Evolutionary conservation across 2,329 filamentous ascomycete genomes (phyloP).

Genomic region (Xylariaceae sp.): DNA sequence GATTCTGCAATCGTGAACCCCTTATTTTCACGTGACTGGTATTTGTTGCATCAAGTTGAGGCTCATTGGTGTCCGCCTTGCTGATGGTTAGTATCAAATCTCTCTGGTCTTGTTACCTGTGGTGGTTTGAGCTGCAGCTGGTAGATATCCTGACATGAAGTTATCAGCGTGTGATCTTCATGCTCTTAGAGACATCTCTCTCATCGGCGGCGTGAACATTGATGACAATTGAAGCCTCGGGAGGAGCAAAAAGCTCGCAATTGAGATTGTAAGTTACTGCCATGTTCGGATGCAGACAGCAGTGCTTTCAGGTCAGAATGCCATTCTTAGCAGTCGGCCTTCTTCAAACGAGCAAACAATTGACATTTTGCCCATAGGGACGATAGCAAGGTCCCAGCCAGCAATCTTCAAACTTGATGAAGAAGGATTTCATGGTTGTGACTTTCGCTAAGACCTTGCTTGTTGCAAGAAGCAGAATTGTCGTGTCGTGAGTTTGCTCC

Average conservation of each 20-base stretch:
- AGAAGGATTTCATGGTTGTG: background rate
- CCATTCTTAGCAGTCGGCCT: background rate
- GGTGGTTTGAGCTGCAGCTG: background rate
- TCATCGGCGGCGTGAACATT: background rate
- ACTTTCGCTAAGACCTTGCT: background rate
- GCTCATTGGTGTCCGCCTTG: background rate
- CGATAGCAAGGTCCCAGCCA: background rate
- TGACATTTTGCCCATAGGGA: background rate
- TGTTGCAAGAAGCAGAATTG: background rate
- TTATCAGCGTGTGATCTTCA: background rate
- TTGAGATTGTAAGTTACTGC: background rate
- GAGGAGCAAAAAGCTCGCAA: background rate
- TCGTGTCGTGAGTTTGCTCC: background rate
- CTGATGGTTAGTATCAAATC: background rate
- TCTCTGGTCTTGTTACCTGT: background rate
- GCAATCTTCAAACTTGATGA: background rate
- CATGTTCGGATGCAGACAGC: background rate
- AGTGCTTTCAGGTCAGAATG: background rate
- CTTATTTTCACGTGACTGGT: background rate
- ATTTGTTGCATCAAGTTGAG: background rate
- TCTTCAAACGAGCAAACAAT: background rate
- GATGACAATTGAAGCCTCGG: background rate
- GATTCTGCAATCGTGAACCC: background rate
- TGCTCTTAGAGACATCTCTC: background rate
- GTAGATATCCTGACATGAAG: background rate